Evolutionary conservation across 2,329 filamentous ascomycete genomes (phyloP).

Genomic region (Aureobasidium sp.): DNA sequence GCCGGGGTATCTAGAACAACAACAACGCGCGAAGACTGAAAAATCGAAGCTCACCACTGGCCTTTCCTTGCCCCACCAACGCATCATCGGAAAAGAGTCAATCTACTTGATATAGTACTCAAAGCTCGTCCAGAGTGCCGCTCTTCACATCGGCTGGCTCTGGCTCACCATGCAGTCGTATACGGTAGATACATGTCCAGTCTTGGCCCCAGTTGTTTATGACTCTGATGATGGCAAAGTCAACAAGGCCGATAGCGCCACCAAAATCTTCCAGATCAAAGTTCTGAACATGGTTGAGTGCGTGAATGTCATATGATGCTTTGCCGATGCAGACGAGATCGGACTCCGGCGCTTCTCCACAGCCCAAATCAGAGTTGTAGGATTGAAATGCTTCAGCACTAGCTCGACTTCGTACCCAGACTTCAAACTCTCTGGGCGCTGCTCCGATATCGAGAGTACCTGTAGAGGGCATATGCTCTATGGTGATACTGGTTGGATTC

Average conservation of each 20-base stretch:
- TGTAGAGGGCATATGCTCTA: conserved; percentile 37
- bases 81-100: not conserved
- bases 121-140: not conserved
- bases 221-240: conserved; percentile 32
- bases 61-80: not conserved
- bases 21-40: not conserved
- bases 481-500: conserved; percentile 31
- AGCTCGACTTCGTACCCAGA: conserved; percentile 31
- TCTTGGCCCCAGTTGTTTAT: conserved; percentile 34
- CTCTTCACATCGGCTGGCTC: not conserved
- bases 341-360: conserved; percentile 14
- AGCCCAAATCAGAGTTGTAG: not conserved
- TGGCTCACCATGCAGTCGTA: conserved; percentile 34
- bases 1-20: conserved; percentile 5
- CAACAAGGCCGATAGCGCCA: conserved; percentile 21
- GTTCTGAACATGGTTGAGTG: conserved; percentile 33
- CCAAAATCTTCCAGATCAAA: conserved; percentile 27
- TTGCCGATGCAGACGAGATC: conserved; percentile 33
- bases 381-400: conserved; percentile 16
- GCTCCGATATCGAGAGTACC: conserved; percentile 31
- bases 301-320: conserved; percentile 34
- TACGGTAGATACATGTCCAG: conserved; percentile 39
- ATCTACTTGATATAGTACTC: not conserved
- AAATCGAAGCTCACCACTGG: not conserved
- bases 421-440: conserved; percentile 35